phyloP scores from a whole-genome alignment of 306 rosid genomes.

The Lagenaria siceraria region DNA sequence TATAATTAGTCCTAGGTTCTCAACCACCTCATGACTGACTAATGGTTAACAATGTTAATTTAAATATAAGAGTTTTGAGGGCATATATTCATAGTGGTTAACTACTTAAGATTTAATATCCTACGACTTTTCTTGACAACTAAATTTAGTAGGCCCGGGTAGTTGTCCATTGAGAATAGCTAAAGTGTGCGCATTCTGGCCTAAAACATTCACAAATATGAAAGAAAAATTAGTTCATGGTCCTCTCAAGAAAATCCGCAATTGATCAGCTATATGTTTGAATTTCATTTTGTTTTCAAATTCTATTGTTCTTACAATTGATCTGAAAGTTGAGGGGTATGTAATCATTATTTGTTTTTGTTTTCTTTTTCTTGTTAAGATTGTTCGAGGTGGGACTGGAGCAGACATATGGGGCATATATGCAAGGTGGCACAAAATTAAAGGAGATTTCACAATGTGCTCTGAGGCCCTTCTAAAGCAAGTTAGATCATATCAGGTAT shows the following conservation, averaged over 20 bases:
- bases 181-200: not conserved
- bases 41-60: too few species aligned
- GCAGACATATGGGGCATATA: constrained; percentile 77
- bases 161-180: not conserved
- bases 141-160: not conserved
- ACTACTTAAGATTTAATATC: not conserved
- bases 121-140: not conserved
- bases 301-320: not conserved
- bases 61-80: not conserved
- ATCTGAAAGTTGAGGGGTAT: not conserved
- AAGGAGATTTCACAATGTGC: constrained; percentile 79
- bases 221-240: too few species aligned
- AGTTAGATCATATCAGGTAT: constrained; percentile 95
- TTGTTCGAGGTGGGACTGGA: constrained; percentile 57
- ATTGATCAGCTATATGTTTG: not conserved
- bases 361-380: constrained; percentile 33
- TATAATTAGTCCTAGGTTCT: too few species aligned
- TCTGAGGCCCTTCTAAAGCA: constrained; percentile 87
- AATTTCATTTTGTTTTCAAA: not conserved
- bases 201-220: too few species aligned
- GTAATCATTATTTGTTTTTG: not conserved
- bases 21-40: too few species aligned
- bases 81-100: too few species aligned
- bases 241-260: not conserved
- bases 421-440: constrained; percentile 87